Base-by-base conservation (phyloP, 306 rosid species). In the Luffa acutangula region DNA sequence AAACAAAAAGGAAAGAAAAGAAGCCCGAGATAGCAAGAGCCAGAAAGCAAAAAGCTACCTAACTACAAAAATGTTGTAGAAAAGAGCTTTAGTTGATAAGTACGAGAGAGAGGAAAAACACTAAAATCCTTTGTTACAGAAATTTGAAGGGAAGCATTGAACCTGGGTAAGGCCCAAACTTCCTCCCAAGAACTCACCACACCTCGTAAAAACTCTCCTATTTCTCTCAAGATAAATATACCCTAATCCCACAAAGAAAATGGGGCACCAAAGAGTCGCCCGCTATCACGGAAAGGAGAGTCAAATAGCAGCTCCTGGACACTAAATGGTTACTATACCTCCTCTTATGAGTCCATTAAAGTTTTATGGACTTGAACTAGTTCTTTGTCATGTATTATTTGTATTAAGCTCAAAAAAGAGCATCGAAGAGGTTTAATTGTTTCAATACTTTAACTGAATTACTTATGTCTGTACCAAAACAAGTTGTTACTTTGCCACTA, bases 401-500 rank as follows among this genome's bases (percentile, higher is more conserved):
- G 33, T 67, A 2, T 41, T 9, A 7, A 67, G 74, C 46, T 25
- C 46, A 65, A 67, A 67, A 66, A 18, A 3, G 14, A 67, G 51
- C 18, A 67, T 9, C 21, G 5, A 7, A 9, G 51, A 41, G 15
- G 51, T n/a, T 70, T 70, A 18, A 21, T 43, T 4, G 37, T 11
- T 20, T 70, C 76, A 4, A 36, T 37, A 18, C 3, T 70, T 70
- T 20, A 70, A 42, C 45, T 42, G 75, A 42, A 70, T 70, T 21
- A 11, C n/a, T 14, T 70, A 43, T 41, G 36, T 41, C 21, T 67
- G 52, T 45, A 17, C 46, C 51, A 33, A 18, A 46, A 18, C 54
- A 52, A 70, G 54, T 74, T 43, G 21, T 58, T 80, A 43, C 83
- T 53, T 65, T 31, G 72, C 37, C 49, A 77, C 36, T 87, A 46